Evolutionary conservation across 2,329 filamentous ascomycete genomes (phyloP), one percentile per base, ranked within the genome.

Genomic region (Aspergillus piperis): DNA sequence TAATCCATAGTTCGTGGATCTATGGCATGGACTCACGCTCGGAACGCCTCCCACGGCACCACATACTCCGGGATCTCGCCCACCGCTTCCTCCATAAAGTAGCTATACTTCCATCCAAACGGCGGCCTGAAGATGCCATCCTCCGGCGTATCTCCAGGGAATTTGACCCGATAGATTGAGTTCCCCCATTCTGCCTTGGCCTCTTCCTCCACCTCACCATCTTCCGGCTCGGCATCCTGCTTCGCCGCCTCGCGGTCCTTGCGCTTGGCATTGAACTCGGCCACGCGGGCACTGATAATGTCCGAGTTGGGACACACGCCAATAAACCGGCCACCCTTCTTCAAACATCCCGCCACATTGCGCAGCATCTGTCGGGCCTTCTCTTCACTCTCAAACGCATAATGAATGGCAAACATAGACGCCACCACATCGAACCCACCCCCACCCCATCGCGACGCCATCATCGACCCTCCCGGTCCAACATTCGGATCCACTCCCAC

Each of bases 401-500:
- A 99, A 79, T 99, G 95, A 88, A 99, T 95, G 71, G 92, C 96
- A 77, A 99, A 99, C 95, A 99, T 99, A 86, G 96, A 96, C 72
- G 90, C 92, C 64, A 99, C 94, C 44, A 98, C 90, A 73, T 99
- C 95, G 69, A 98, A 99, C 3, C 94, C 93, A 58, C 89, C 89
- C 56, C 86, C 86, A 62, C 85, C 84, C 78, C 85, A 88, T 41
- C 86, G 88, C 76, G 87, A 90, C 79, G 80, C 80, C 68, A 84
- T 81, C 36, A 83, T 77, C 23, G 76, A 76, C 1, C 78, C 75
- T 27, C 81, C 83, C 0, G 81, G 90, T 69, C 80, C 88, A 13
- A 83, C 85, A 61, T 88, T 89, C 0, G 85, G 82, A 70, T 96
- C 91, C 68, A 96, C 96, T 21, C 95, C 95, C 30, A 99, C 92